These are phyloP conservation scores for Suillus tomentosus DNA, from an alignment of 768 basidiomycete genomes.

Conservation along the genomic window DNA sequence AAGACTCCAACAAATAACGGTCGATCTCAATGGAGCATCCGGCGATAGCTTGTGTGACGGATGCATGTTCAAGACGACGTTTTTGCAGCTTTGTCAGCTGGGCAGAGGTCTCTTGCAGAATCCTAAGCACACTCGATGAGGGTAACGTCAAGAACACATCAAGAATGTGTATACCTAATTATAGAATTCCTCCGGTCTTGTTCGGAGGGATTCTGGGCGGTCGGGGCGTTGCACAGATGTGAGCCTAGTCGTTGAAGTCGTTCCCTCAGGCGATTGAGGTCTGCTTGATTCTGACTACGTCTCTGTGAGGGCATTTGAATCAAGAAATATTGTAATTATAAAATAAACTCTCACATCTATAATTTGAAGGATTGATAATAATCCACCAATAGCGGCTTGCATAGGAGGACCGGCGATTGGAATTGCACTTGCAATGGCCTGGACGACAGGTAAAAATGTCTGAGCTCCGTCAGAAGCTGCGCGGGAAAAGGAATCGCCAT, in stretches of 20 bases:
- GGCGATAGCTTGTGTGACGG: background rate
- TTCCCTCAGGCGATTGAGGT: background rate
- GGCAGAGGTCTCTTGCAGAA: background rate
- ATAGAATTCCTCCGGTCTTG: background rate
- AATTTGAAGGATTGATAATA: background rate
- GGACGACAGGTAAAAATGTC: background rate
- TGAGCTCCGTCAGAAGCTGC: background rate
- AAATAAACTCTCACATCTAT: background rate
- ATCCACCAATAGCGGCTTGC: background rate
- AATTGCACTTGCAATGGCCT: background rate
- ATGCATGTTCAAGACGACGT: background rate
- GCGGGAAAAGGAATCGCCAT: background rate
- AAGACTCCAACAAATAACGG: background rate
- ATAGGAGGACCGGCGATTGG: background rate
- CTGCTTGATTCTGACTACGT: background rate
- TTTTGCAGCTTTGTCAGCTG: background rate
- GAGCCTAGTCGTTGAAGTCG: background rate
- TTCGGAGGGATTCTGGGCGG: background rate
- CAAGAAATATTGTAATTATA: background rate
- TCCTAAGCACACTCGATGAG: too few species aligned
- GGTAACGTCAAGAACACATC: background rate
- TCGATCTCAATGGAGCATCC: background rate
- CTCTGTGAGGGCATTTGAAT: background rate
- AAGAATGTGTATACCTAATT: slow-evolving; percentile 9
- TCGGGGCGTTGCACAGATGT: background rate